Conservation (phyloP, 2,329 filamentous ascomycete genomes). For the Zymoseptoria brevis region DNA sequence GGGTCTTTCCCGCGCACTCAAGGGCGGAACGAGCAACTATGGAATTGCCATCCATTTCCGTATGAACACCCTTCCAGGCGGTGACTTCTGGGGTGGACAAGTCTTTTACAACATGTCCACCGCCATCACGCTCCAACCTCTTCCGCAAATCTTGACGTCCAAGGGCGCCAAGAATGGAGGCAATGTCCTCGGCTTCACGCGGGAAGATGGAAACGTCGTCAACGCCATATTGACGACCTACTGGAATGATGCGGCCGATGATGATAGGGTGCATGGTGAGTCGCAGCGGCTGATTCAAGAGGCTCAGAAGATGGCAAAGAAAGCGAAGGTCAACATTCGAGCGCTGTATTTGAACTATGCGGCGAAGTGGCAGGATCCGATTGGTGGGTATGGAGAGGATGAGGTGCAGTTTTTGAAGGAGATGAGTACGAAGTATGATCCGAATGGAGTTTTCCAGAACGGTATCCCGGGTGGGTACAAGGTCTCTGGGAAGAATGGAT, state of each 20-base stretch:
- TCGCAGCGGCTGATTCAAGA: neutral
- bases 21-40: slow-evolving; percentile 19
- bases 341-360: slow-evolving; percentile 9
- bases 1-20: slow-evolving; percentile 19
- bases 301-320: neutral
- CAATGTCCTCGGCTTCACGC: slow-evolving; percentile 1
- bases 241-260: slow-evolving; percentile 16
- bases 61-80: slow-evolving; percentile 11
- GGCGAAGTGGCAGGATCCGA: slow-evolving; percentile 7
- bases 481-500: slow-evolving; percentile 1
- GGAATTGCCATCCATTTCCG: slow-evolving; percentile 22
- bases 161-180: neutral
- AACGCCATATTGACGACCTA: neutral
- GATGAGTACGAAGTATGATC: slow-evolving; percentile 11
- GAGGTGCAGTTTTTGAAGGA: slow-evolving; percentile 6
- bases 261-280: slow-evolving; percentile 11
- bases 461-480: slow-evolving; percentile 8
- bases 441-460: slow-evolving; percentile 7
- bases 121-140: neutral
- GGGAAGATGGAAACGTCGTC: neutral
- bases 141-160: neutral
- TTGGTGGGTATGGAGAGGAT: slow-evolving; percentile 8
- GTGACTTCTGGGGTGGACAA: neutral
- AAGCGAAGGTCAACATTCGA: neutral
- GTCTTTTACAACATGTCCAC: neutral